phyloP scores from a whole-genome alignment of 305 asterid species.

The Plantago rigida region DNA sequence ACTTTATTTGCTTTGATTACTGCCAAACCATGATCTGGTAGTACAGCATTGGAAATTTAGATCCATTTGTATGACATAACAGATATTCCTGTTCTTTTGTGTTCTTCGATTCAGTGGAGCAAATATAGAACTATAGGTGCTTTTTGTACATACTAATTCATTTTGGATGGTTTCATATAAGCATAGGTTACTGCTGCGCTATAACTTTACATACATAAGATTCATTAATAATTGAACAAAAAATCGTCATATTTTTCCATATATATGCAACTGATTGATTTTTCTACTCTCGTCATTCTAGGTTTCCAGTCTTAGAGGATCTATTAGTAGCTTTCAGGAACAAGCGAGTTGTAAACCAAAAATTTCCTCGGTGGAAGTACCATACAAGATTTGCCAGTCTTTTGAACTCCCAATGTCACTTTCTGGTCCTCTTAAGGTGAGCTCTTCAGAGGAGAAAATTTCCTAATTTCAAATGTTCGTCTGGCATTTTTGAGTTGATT shows the following conservation, averaged over 20 bases:
- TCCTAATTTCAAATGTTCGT: slow-evolving; percentile 8
- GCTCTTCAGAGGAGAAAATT: slow-evolving; percentile 7
- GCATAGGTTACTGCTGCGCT: slow-evolving; percentile 16
- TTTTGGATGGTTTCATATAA: slow-evolving; percentile 8
- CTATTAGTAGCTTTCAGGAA: slow-evolving; percentile 93
- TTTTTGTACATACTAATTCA: slow-evolving; percentile 1
- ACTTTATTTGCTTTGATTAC: too few relatives aligned
- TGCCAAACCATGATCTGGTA: too few relatives aligned
- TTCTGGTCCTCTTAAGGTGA: slow-evolving; percentile 86
- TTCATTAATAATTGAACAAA: slow-evolving; percentile 2
- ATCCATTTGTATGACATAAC: too few relatives aligned
- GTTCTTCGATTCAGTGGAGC: too few relatives aligned
- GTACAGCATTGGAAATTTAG: too few relatives aligned
- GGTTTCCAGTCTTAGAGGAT: slow-evolving; percentile 95
- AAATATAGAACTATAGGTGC: neutral
- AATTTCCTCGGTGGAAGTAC: slow-evolving; percentile 58
- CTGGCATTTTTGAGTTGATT: slow-evolving; percentile 1
- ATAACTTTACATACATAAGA: neutral
- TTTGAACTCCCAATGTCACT: slow-evolving; percentile 63
- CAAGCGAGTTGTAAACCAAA: slow-evolving; percentile 81
- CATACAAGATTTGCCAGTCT: slow-evolving; percentile 72
- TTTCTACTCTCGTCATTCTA: slow-evolving; percentile 30
- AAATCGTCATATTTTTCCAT: neutral
- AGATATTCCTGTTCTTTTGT: neutral
- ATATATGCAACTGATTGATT: slow-evolving; percentile 10